Evolutionary conservation across 768 basidiomycete genomes (phyloP).

Genomic region (Boletus rubropictus): DNA sequence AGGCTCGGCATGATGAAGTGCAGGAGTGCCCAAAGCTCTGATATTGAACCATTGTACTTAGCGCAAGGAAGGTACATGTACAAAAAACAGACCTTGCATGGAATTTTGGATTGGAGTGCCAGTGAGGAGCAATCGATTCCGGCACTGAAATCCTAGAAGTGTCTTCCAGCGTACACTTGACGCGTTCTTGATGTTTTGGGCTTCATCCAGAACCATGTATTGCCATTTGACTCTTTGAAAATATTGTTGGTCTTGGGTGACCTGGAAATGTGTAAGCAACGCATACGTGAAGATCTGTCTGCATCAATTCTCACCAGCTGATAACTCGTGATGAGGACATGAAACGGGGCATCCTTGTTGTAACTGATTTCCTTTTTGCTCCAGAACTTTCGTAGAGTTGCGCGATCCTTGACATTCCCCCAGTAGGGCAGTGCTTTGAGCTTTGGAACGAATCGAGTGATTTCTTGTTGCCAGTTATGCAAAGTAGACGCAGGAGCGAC

Average conservation of each 20-base stretch:
- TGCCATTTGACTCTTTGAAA: conserved; percentile 99
- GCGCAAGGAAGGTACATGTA: background rate
- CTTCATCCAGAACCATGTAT: conserved; percentile 99
- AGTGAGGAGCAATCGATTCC: conserved; percentile 90
- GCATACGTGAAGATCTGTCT: background rate
- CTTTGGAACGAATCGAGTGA: conserved; percentile 89
- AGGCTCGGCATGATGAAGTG: conserved; percentile 99
- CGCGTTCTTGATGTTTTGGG: conserved; percentile 99
- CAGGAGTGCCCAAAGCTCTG: conserved; percentile 95
- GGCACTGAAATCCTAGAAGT: conserved; percentile 88
- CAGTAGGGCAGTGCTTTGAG: conserved; percentile 97
- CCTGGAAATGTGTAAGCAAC: conserved; percentile 38
- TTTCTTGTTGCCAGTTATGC: conserved; percentile 99
- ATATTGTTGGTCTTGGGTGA: conserved; percentile 96
- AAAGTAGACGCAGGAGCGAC: conserved; percentile 96
- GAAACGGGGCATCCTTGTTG: conserved; percentile 92
- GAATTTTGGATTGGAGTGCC: conserved; percentile 99
- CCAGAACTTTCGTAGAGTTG: conserved; percentile 95
- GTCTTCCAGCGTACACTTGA: conserved; percentile 97
- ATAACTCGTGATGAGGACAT: conserved; percentile 94
- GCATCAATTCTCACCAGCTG: conserved; percentile 64
- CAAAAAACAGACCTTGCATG: conserved; percentile 77
- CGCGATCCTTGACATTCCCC: conserved; percentile 95
- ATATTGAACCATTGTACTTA: conserved; percentile 2
- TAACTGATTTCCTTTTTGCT: conserved; percentile 96